Evolutionary conservation across 768 basidiomycete genomes (phyloP), one percentile per base, ranked within the genome.

Genomic region (Boletus rex-veris): DNA sequence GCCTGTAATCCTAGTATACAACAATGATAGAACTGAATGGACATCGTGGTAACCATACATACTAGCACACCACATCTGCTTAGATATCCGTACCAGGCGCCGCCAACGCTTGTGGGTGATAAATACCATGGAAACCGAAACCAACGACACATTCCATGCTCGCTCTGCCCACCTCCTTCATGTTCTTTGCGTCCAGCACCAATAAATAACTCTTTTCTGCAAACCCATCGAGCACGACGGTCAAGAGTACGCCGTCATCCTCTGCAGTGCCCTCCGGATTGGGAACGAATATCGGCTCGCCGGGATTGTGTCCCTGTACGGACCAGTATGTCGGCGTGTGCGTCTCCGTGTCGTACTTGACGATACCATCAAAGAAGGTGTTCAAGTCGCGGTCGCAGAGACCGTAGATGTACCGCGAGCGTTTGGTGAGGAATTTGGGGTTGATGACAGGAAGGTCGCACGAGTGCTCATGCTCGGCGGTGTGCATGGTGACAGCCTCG

Each of bases 221-320:
- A 15, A 54, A 58, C 8, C 65, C 71, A 31, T 75, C 68, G 16
- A 75, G 64, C 30, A 73, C 73, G 15, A 75, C 68, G n/a, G 56
- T 71, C 48, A 75, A 48, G 21, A 75, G 58, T 3, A 74, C 72
- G 0, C 74, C 74, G 11, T 69, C 72, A 45, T 74, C 74, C 43
- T 75, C 74, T 0, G 47, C 54, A 0, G 52, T 55, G 16, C 60
- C 63, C 18, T 65, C 42, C 0, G 74, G 72, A n/a, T 68, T 43
- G 1, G 64, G 47, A 11, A 74, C 63, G 31, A 75, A 75, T 38
- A 75, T 71, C 16, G 74, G 69, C 57, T 75, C 73, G 14, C 73
- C 65, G 5, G 73, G 68, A 10, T 48, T 72, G 39, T 71, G 67
- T 26, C 65, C 68, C 8, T 64, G 48, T 1, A 58, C 50, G 9